A percentile compares a stretch with the other conserved stretches of the same genome.
Conservation (phyloP, 2,329 filamentous ascomycete species). For the Leptographium procerum region DNA sequence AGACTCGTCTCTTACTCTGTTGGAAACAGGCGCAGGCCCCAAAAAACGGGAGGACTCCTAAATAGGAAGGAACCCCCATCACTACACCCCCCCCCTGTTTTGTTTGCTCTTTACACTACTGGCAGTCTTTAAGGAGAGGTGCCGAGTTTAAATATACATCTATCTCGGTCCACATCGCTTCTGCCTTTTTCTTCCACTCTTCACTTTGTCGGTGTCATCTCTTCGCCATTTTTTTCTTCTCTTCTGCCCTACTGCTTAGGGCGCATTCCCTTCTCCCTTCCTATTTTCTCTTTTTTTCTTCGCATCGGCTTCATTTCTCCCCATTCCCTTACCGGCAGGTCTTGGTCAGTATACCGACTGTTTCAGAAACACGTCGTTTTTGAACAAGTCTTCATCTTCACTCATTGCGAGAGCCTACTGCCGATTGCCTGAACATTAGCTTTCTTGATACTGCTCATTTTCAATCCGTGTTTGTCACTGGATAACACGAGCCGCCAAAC, state of each 20-base stretch:
- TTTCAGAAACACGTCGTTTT: too few species aligned
- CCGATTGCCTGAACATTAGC: background rate
- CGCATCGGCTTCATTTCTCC: background rate
- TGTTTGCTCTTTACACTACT: background rate
- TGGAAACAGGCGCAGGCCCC: too few species aligned
- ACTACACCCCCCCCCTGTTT: background rate
- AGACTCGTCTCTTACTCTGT: background rate
- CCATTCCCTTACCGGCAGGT: background rate
- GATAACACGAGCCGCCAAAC: background rate
- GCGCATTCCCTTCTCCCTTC: background rate
- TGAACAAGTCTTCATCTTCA: background rate
- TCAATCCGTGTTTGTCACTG: background rate
- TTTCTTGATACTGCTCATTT: background rate
- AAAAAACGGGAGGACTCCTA: background rate
- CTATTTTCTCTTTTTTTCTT: background rate
- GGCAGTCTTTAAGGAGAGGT: background rate
- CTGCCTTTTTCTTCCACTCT: background rate
- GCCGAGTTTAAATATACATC: background rate
- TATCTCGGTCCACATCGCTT: background rate
- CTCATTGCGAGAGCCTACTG: background rate
- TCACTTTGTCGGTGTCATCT: background rate
- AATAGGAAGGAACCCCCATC: background rate
- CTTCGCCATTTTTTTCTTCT: background rate
- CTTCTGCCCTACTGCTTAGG: background rate
- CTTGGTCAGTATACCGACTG: background rate